Evolutionary conservation across 2,329 filamentous ascomycete species (phyloP).

Genomic region (Aspergillus ustus): DNA sequence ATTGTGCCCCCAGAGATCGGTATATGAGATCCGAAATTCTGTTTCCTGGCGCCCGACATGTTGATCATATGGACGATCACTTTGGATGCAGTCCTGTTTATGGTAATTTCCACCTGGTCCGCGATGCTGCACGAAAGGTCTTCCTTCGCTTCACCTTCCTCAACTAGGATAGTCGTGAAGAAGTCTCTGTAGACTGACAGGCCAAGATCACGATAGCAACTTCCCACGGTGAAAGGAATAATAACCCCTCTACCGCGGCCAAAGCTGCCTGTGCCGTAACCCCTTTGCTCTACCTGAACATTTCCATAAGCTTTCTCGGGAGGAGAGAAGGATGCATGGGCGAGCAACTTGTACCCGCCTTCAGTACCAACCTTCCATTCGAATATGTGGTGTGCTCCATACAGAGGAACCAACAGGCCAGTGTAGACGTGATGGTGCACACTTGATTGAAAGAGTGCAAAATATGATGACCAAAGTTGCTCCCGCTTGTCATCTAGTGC

Average conservation of each 20-base stretch:
- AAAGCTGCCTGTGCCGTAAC: neutral
- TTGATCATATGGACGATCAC: neutral
- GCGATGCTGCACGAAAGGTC: neutral
- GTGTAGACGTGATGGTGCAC: neutral
- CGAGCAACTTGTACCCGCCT: neutral
- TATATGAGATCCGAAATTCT: neutral
- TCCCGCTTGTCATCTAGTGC: neutral
- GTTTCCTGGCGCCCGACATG: neutral
- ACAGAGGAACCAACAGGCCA: neutral
- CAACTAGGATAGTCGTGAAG: neutral
- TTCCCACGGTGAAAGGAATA: neutral
- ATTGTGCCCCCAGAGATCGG: neutral
- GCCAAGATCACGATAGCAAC: neutral
- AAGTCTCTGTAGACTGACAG: neutral
- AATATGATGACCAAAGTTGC: neutral
- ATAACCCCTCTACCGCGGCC: neutral
- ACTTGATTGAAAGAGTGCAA: neutral
- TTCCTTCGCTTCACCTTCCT: neutral
- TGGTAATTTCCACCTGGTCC: neutral
- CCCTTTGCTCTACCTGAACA: neutral
- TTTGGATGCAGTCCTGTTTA: neutral
- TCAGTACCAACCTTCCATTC: neutral
- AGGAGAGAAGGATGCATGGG: neutral
- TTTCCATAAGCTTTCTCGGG: neutral
- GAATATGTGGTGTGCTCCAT: neutral